Conservation (phyloP, 495 filamentous ascomycete genomes). For the Podospora sp. region DNA sequence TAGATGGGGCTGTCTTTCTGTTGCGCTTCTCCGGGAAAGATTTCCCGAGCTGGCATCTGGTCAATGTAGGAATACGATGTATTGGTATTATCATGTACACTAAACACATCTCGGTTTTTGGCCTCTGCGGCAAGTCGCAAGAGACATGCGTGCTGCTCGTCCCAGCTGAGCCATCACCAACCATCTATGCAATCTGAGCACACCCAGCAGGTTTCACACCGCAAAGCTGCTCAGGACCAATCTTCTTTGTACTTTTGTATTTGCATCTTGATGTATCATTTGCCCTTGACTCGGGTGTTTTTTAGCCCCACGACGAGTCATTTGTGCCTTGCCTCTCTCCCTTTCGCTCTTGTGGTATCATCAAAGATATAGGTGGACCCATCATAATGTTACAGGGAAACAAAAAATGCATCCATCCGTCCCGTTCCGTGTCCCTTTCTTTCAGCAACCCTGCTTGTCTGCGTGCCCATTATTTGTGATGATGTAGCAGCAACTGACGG, state of each 20-base stretch:
- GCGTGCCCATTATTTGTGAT: neutral
- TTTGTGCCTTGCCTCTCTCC: neutral
- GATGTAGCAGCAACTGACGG: neutral
- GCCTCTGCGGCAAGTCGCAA: neutral
- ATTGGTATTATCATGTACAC: neutral
- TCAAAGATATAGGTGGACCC: neutral
- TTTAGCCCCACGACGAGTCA: neutral
- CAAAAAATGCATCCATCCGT: neutral
- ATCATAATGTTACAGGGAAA: neutral
- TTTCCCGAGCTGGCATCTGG: neutral
- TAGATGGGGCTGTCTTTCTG: neutral
- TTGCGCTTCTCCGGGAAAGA: no score
- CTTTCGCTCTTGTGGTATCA: conserved; percentile 5
- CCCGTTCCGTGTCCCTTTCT: neutral
- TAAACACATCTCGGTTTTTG: neutral
- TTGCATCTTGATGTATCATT: conserved; percentile 5
- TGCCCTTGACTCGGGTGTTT: neutral
- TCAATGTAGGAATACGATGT: conserved; percentile 1
- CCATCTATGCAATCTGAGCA: neutral
- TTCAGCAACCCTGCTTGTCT: neutral
- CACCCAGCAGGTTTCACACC: neutral
- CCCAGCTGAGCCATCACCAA: neutral
- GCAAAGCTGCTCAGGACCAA: neutral
- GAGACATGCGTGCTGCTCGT: neutral
- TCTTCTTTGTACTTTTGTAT: neutral